Evolutionary conservation across 208 protist species (phyloP).

Genomic region (Acanthamoeba quina): DNA sequence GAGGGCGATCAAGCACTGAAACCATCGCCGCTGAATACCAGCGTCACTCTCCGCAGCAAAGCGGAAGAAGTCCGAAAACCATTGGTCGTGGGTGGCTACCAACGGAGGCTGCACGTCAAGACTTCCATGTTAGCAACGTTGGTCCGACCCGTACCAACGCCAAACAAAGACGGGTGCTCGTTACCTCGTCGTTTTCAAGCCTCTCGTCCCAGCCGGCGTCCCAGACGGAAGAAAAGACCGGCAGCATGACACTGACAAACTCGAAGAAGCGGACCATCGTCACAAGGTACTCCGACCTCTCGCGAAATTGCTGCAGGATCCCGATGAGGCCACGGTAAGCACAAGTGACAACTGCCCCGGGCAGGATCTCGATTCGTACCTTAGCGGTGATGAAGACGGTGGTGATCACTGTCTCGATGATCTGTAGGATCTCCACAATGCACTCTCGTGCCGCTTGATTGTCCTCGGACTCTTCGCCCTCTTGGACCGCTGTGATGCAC

Average conservation of each 20-base stretch:
- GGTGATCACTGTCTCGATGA: neutral
- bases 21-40: conserved; percentile 36
- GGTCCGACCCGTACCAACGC: too few relatives aligned
- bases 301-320: neutral
- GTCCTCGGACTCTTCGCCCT: neutral
- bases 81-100: neutral
- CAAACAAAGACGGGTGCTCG: too few relatives aligned
- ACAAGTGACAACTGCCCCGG: too few relatives aligned
- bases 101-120: neutral
- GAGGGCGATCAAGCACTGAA: conserved; percentile 28
- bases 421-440: conserved; percentile 34
- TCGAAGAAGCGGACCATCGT: conserved; percentile 60
- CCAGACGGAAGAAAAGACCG: neutral
- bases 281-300: neutral
- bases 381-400: neutral
- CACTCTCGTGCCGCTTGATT: neutral
- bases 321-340: too few relatives aligned
- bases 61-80: conserved; percentile 40
- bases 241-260: neutral
- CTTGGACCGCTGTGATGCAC: neutral
- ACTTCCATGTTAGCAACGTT: too few relatives aligned
- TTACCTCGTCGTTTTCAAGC: neutral
- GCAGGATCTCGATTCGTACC: neutral
- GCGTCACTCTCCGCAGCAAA: neutral
- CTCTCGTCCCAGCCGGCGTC: neutral